Conservation (phyloP, 2,329 filamentous ascomycete genomes). For the Ophiostoma populinum region DNA sequence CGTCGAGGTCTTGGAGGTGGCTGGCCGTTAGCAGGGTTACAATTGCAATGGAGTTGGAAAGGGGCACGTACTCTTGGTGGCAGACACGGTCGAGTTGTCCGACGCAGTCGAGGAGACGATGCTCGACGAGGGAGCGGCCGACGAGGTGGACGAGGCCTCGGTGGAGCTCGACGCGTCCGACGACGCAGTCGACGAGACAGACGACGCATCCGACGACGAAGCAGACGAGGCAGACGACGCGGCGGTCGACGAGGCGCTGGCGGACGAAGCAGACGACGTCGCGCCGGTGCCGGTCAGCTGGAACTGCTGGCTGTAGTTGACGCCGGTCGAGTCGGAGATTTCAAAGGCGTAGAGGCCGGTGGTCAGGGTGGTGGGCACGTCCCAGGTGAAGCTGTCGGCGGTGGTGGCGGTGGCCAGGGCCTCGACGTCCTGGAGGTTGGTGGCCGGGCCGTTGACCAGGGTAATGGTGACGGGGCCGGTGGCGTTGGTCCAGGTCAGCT, state of each 20-base stretch:
- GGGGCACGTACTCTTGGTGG: too few species aligned
- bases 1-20: constrained; percentile 8
- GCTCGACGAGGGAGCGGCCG: constrained; percentile 1
- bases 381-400: constrained; percentile 22
- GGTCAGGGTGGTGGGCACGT: constrained; percentile 19
- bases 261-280: constrained; percentile 2
- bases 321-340: constrained; percentile 21
- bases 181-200: constrained; percentile 8
- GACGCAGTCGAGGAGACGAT: background rate
- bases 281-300: constrained; percentile 11
- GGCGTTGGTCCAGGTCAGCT: constrained; percentile 25
- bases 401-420: constrained; percentile 20
- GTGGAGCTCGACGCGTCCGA: constrained; percentile 1
- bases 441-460: constrained; percentile 22
- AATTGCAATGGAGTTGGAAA: too few species aligned
- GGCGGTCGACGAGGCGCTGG: constrained; percentile 8
- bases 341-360: constrained; percentile 27
- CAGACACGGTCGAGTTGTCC: constrained; percentile 4
- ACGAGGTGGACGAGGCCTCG: constrained; percentile 1
- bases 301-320: constrained; percentile 30
- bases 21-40: too few species aligned
- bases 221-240: constrained; percentile 6
- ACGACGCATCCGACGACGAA: constrained; percentile 3
- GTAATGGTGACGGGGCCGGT: constrained; percentile 24
- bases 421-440: constrained; percentile 19